These are phyloP conservation scores for Silene vulgaris DNA, from an alignment of 179 eudicot species.

Conservation along the genomic window DNA sequence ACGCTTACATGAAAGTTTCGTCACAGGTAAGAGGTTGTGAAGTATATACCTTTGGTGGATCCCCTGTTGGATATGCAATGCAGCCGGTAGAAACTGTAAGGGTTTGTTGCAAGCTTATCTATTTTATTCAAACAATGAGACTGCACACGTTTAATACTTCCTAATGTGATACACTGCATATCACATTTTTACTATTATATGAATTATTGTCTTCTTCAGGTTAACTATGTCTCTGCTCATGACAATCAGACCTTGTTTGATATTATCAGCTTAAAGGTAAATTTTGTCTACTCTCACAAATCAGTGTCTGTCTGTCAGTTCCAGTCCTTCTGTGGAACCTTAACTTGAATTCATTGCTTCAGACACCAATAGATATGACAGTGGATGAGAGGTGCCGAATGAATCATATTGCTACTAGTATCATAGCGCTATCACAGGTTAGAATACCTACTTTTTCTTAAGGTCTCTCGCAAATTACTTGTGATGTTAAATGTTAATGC, in stretches of 20 bases:
- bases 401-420: constrained; percentile 88
- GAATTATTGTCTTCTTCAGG: constrained; percentile 34
- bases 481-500: neutral
- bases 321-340: constrained; percentile 9
- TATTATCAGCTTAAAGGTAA: constrained; percentile 84
- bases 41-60: constrained; percentile 52
- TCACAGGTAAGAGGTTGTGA: constrained; percentile 90
- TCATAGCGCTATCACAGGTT: constrained; percentile 93
- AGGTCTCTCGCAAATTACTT: neutral
- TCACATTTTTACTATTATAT: neutral
- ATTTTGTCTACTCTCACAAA: constrained; percentile 9
- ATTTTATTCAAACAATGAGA: neutral
- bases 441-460: neutral
- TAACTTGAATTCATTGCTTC: constrained; percentile 23
- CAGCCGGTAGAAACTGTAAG: constrained; percentile 86
- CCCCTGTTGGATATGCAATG: constrained; percentile 77
- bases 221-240: constrained; percentile 96
- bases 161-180: neutral
- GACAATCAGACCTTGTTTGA: constrained; percentile 97
- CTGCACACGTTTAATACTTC: neutral
- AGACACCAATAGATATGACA: constrained; percentile 66
- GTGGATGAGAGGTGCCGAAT: constrained; percentile 86
- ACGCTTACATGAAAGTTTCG: constrained; percentile 7
- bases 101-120: constrained; percentile 7
- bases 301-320: neutral